Base-by-base conservation (phyloP, 345 rosid species). In the Arabidopsis suecica region DNA sequence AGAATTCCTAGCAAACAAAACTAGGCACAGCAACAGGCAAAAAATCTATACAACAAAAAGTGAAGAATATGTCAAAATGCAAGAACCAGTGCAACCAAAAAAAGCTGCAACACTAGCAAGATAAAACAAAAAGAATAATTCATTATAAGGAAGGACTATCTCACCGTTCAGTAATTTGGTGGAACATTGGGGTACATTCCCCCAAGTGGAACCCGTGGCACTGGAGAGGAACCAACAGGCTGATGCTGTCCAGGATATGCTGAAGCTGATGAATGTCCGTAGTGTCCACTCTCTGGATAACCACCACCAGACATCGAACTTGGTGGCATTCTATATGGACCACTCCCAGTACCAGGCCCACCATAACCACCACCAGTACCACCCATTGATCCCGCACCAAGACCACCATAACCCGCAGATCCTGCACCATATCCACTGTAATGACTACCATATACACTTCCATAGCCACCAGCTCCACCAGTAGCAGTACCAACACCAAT, bases 121-220 rank as follows among this genome's bases (percentile, higher is more conserved):
- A 45, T 14, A 34, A 78, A 54, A 25, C 53, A 61, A 55, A 47
- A 11, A 4, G 14, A 5, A 40, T 42, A 49, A 59, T 10, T 38
- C 11, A 49, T 28, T 10, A 9, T 0, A 53, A 8, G 69, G 61
- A 54, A 73, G 41, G 64, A 76, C 71, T 68, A 79, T 88, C 97
- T 89, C 41, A 77, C 80, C 76, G 14, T 58, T 77, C 88, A 91
- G 82, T 83, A 89, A 76, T 88, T 87, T 48, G 92, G 86, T 16
- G 92, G 96, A 56, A 50, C 81, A 79, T 79, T 91, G 0, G 91
- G 89, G 65, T 91, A 91, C 88, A 88, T 86, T 66, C 86, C 91
- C n/a, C 91, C 86, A 6, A 83, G 85, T 32, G 91, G 91, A 80
- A 87, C 88, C 77, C 96, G 84, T 1, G 97, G 96, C 37, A 81